Base-by-base conservation (phyloP, 345 rosid species). In the Melaleuca quinquenervia region DNA sequence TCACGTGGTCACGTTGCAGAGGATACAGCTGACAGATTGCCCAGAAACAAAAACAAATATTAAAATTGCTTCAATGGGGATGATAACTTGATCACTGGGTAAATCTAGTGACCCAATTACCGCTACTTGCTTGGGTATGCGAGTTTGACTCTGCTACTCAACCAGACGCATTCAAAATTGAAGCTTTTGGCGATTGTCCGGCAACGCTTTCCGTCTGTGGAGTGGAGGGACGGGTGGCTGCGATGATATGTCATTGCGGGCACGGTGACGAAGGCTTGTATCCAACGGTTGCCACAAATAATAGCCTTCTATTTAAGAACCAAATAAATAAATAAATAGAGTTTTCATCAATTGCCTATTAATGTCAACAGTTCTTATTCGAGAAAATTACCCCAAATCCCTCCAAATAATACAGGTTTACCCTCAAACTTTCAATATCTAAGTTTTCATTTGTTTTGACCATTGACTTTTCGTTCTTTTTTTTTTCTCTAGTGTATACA, bases 381-480 rank as follows among this genome's bases (percentile, higher is more conserved):
- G 41, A 41, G 41, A 41, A 41, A 41, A 41, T 41, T 41, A 41
- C 41, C 41, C 41, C 3, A 24, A 55, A 60, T 27, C 27, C 8
- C 62, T 55, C 29, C 0, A 55, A 55, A 55, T 24, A 24, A 10
- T 24, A 2, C 0, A 2, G 14, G 24, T 56, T 24, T 56, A 24
- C 62, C 62, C 62, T 26, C 11, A n/a, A 55, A 56, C 24, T 26
- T 56, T 56, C 15, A 0, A 24, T 4, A 0, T 0, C 0, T 56
- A 56, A 56, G 24, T 56, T 56, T 56, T 10, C 24, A 10, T 14
- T 56, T 62, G n/a, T 55, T 62, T 62, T 8, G 41, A 5, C 20
- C 5, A 4, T 62, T 27, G 16, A 62, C 5, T 55, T 13, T 55
- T 55, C 0, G 3, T 24, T 55, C 9, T 55, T 55, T n/a, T n/a